Percentiles rank a stretch among this genome's conserved stretches.
Conservation (phyloP, 495 filamentous ascomycete species). For the Elasticomyces elasticus region DNA sequence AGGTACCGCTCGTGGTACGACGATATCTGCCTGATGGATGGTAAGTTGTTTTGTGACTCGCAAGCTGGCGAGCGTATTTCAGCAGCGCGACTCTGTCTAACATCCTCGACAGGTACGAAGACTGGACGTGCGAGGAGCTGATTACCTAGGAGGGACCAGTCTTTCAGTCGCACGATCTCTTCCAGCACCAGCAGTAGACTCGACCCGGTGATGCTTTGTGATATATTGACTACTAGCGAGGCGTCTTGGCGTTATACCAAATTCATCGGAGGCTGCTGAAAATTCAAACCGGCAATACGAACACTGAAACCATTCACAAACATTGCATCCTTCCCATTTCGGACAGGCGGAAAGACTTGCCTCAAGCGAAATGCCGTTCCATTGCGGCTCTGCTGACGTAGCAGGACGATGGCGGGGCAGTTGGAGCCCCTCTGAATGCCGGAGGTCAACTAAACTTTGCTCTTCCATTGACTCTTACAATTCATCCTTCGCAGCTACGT, state of each 20-base stretch:
- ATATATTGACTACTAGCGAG: constrained; percentile 7
- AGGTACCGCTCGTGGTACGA: constrained; percentile 89
- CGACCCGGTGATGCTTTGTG: not conserved
- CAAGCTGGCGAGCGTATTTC: not conserved
- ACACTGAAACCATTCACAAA: not conserved
- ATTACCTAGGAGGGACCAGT: constrained; percentile 35
- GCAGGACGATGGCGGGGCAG: not conserved
- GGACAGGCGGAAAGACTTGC: not conserved
- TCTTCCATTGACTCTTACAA: not conserved
- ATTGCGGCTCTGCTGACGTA: constrained; percentile 8
- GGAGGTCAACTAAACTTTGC: not conserved
- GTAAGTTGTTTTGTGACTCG: constrained; percentile 50
- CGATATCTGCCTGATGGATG: constrained; percentile 93
- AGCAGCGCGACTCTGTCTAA: not conserved
- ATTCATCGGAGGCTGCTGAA: not conserved
- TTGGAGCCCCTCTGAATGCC: not conserved
- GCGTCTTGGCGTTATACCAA: constrained; percentile 6
- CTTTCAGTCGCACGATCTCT: not conserved
- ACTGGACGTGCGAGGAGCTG: constrained; percentile 97
- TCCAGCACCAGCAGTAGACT: not conserved
- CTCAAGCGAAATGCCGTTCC: not conserved
- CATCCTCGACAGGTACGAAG: constrained; percentile 67
- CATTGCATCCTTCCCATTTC: not conserved
- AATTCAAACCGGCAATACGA: not conserved
- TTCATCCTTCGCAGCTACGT: not conserved